Conservation (phyloP, 2,329 filamentous ascomycete genomes). For the Plenodomus tracheiphilus region DNA sequence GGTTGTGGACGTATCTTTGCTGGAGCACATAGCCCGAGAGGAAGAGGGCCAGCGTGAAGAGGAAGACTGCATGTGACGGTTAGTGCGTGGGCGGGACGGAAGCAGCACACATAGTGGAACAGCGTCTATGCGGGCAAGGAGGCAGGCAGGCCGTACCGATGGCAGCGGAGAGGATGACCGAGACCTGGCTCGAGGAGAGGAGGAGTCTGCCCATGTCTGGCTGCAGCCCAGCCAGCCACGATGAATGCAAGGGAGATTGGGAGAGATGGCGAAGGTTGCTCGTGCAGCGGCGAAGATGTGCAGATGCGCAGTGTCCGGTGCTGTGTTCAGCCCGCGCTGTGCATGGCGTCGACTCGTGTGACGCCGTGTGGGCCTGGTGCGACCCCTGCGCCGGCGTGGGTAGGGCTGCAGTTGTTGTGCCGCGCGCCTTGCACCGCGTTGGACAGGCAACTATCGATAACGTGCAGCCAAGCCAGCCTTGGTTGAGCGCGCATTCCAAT, state of each 20-base stretch:
- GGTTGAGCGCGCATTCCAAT: too few species aligned
- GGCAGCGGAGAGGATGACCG: constrained; percentile 64
- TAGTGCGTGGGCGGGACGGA: too few species aligned
- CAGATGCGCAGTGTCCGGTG: neutral
- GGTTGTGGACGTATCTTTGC: constrained; percentile 77
- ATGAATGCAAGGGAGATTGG: constrained; percentile 14
- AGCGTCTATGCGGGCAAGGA: neutral
- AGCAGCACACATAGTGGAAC: too few species aligned
- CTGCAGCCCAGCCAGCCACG: too few species aligned
- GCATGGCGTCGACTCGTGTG: constrained; percentile 28
- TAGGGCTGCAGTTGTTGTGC: constrained; percentile 20
- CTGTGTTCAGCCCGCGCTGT: constrained; percentile 2
- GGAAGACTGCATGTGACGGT: constrained; percentile 55
- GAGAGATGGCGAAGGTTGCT: constrained; percentile 14
- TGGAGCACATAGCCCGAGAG: constrained; percentile 86
- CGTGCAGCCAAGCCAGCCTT: too few species aligned
- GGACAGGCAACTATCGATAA: constrained; percentile 37
- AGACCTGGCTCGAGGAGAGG: constrained; percentile 72
- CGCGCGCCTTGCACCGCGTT: constrained; percentile 15
- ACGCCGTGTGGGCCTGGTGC: constrained; percentile 28
- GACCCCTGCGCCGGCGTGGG: too few species aligned
- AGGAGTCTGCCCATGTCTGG: constrained; percentile 52
- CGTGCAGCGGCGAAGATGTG: constrained; percentile 15
- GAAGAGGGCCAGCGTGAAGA: constrained; percentile 82
- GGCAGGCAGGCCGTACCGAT: constrained; percentile 60